phyloP scores from a whole-genome alignment of 2,329 filamentous ascomycete species.

The Aotearoamyces nothofagi region DNA sequence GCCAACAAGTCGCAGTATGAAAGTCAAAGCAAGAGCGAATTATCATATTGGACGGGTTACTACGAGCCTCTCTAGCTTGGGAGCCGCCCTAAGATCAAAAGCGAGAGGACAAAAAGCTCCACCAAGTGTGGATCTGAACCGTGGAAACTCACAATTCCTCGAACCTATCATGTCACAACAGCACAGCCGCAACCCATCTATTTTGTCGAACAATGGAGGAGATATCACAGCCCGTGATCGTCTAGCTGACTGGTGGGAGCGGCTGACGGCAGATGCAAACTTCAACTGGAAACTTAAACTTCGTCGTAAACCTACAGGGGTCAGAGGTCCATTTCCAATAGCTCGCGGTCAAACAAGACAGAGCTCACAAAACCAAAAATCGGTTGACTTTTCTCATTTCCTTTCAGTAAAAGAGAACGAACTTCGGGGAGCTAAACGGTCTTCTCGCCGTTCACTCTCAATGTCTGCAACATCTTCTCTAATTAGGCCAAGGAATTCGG shows the following conservation, averaged over 20 bases:
- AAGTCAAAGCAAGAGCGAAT: conserved; percentile 1
- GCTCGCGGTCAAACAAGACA: conserved; percentile 14
- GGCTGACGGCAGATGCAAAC: conserved; percentile 24
- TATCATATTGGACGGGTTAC: neutral
- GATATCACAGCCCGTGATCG: conserved; percentile 17
- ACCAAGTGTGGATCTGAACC: conserved; percentile 32
- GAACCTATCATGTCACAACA: conserved; percentile 27
- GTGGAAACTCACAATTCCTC: conserved; percentile 22
- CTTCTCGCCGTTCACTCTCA: no score
- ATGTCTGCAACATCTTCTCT: no score
- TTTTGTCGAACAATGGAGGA: neutral
- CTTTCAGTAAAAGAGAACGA: conserved; percentile 16
- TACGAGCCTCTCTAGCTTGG: neutral
- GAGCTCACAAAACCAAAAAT: conserved; percentile 8
- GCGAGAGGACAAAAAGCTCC: conserved; percentile 17
- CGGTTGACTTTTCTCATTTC: conserved; percentile 13
- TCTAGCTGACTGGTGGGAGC: conserved; percentile 29
- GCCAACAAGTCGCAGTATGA: conserved; percentile 1
- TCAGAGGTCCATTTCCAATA: conserved; percentile 22
- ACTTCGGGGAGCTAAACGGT: conserved; percentile 11
- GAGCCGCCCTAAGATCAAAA: conserved; percentile 6
- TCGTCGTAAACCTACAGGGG: no score
- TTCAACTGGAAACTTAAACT: conserved; percentile 25
- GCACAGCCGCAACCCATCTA: neutral
- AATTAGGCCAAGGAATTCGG: no score